phyloP scores from a whole-genome alignment of 495 filamentous ascomycete species.

The Glarea lozoyensis region DNA sequence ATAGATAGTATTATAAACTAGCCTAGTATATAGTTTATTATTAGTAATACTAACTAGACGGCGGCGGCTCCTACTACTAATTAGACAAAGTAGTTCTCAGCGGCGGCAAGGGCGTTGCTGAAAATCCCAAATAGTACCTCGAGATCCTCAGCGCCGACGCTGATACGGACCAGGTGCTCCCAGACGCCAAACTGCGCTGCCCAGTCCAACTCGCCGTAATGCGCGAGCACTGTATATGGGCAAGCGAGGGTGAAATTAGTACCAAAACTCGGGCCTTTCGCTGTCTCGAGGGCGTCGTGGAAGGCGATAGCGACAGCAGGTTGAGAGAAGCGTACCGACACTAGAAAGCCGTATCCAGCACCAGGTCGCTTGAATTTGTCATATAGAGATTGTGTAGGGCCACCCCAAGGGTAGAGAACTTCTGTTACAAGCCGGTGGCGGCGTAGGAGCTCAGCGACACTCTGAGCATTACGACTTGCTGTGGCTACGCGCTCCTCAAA shows the following conservation, averaged over 20 bases:
- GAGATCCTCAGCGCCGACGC: slow-evolving; percentile 82
- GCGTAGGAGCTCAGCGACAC: not conserved
- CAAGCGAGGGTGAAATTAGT: slow-evolving; percentile 90
- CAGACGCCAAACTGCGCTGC: slow-evolving; percentile 62
- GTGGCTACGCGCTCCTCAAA: not conserved
- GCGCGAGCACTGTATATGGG: slow-evolving; percentile 80
- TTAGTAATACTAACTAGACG: no score
- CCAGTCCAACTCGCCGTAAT: slow-evolving; percentile 86
- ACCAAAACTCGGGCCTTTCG: slow-evolving; percentile 85
- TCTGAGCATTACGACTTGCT: not conserved
- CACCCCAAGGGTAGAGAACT: not conserved
- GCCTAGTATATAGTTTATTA: no score
- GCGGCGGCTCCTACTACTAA: no score
- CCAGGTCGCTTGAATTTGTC: slow-evolving; percentile 60
- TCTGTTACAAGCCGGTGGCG: no score
- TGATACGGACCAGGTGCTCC: slow-evolving; percentile 66
- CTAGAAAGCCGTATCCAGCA: slow-evolving; percentile 80
- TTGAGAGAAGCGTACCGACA: slow-evolving; percentile 67
- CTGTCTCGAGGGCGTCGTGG: slow-evolving; percentile 72
- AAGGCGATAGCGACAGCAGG: slow-evolving; percentile 64
- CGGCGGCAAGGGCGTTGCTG: no score
- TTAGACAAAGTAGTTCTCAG: no score
- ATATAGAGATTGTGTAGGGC: slow-evolving; percentile 83
- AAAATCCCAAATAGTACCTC: no score
- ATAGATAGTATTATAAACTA: no score